phyloP scores from a whole-genome alignment of 345 rosid species.

The Cardamine occulta region DNA sequence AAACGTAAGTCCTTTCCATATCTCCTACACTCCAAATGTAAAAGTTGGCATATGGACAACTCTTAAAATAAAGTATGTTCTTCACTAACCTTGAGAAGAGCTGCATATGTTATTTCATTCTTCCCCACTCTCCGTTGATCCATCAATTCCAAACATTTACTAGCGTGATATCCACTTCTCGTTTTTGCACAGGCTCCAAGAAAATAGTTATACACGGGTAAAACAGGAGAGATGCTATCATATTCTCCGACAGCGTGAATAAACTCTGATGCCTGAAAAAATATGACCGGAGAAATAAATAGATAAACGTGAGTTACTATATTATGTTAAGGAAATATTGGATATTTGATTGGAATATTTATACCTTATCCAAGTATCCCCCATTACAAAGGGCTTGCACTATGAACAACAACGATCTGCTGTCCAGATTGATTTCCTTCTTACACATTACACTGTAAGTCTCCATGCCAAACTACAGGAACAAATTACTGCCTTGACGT shows the following conservation, averaged over 20 bases:
- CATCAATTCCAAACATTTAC: slow-evolving; percentile 87
- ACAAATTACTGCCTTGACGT: slow-evolving; percentile 36
- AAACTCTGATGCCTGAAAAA: slow-evolving; percentile 67
- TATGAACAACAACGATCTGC: slow-evolving; percentile 57
- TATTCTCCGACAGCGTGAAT: slow-evolving; percentile 58
- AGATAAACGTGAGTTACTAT: neutral
- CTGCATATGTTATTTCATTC: slow-evolving; percentile 69
- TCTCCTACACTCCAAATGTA: slow-evolving; percentile 3
- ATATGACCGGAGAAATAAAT: slow-evolving; percentile 12
- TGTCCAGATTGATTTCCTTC: slow-evolving; percentile 52
- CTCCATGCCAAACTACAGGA: slow-evolving; percentile 82
- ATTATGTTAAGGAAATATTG: neutral
- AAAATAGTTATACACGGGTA: slow-evolving; percentile 64
- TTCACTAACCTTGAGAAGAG: slow-evolving; percentile 75
- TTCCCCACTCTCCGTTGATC: slow-evolving; percentile 64
- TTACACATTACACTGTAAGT: slow-evolving; percentile 72
- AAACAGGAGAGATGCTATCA: slow-evolving; percentile 48
- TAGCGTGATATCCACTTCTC: slow-evolving; percentile 46
- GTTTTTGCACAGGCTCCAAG: slow-evolving; percentile 59
- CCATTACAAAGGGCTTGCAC: slow-evolving; percentile 75
- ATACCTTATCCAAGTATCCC: slow-evolving; percentile 82
- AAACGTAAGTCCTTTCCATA: neutral
- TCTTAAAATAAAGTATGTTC: slow-evolving; percentile 5
- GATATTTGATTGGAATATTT: slow-evolving; percentile 1
- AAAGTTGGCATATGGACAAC: slow-evolving; percentile 9